Evolutionary conservation across 306 rosid genomes (phyloP), one percentile per base, ranked within the genome.

Genomic region (Vigna hirtella): DNA sequence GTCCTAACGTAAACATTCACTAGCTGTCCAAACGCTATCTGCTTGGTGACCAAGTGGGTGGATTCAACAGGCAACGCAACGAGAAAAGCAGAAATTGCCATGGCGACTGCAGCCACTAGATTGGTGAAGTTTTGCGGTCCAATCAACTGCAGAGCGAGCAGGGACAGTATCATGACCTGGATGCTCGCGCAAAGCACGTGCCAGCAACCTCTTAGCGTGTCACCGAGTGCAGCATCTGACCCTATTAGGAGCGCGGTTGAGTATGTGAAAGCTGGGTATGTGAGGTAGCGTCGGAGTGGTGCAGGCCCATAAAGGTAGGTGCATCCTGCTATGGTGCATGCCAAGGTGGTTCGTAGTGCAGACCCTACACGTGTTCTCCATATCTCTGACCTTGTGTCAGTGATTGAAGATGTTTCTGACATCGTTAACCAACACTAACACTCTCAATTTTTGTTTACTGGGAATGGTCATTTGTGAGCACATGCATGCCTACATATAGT

Each of bases 1-100:
- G 89, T 83, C 9, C 90, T 91, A 2, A 93, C 94, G 9, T 85
- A 87, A 51, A 91, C 90, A 40, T 81, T 90, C 88, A 91, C 97
- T 6, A 90, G 65, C 83, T 87, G 91, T 24, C 94, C 96, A 76
- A 86, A 90, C 16, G 96, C 97, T 5, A 94, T 78, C 55, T 90
- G 48, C 83, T 94, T 94, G 0, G 89, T 74, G 84, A 83, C 51
- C 91, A 94, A 76, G 63, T 82, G 82, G 0, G 85, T 84, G 2
- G 91, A 86, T 66, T 74, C 85, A 4, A 96, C 85, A 3, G 97
- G 93, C 80, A 92, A 13, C 9, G 93, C 96, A 72, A 94, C 89
- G 70, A 83, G 36, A 16, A 91, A 94, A 0, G 88, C 72, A 12
- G 83, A 48, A 9, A 43, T 49, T 0, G 85, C 89, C 76, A 90